A percentile compares a stretch with the other conserved stretches of the same genome.
phyloP scores from a whole-genome alignment of 768 basidiomycete genomes.

The Tricholoma bakamatsutake region DNA sequence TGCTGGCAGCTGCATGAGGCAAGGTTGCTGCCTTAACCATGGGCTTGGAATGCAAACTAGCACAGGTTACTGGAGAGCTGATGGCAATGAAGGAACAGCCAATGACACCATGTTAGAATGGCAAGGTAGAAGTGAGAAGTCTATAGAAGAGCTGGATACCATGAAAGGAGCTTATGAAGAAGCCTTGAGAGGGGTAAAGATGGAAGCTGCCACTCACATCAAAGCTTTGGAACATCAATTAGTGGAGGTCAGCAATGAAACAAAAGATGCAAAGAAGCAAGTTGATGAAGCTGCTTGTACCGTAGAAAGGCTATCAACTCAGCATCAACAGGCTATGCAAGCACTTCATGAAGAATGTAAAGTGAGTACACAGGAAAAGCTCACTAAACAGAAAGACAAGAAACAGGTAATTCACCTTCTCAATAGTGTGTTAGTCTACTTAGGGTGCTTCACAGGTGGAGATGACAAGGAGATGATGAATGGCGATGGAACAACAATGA shows the following conservation, averaged over 20 bases:
- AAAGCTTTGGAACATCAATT: background rate
- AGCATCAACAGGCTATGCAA: too few relatives aligned
- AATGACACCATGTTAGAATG: background rate
- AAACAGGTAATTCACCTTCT: too few relatives aligned
- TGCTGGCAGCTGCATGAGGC: background rate
- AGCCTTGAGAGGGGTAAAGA: background rate
- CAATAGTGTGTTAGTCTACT: too few relatives aligned
- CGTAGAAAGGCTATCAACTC: too few relatives aligned
- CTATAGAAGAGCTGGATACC: background rate
- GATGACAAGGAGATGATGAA: too few relatives aligned
- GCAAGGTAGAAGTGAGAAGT: background rate
- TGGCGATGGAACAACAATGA: too few relatives aligned
- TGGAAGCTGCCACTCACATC: background rate
- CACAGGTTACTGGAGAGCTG: background rate
- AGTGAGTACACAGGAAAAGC: too few relatives aligned
- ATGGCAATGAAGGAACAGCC: background rate
- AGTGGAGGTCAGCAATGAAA: background rate
- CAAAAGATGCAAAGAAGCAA: background rate
- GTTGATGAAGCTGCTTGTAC: too few relatives aligned
- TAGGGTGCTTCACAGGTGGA: too few relatives aligned
- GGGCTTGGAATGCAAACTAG: background rate
- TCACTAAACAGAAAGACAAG: too few relatives aligned
- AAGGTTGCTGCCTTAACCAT: background rate
- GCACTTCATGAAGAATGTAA: too few relatives aligned
- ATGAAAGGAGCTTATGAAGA: background rate